These are phyloP conservation scores for Saturnispora dispora DNA, from an alignment of 805 yeast species.

Conservation along the genomic window DNA sequence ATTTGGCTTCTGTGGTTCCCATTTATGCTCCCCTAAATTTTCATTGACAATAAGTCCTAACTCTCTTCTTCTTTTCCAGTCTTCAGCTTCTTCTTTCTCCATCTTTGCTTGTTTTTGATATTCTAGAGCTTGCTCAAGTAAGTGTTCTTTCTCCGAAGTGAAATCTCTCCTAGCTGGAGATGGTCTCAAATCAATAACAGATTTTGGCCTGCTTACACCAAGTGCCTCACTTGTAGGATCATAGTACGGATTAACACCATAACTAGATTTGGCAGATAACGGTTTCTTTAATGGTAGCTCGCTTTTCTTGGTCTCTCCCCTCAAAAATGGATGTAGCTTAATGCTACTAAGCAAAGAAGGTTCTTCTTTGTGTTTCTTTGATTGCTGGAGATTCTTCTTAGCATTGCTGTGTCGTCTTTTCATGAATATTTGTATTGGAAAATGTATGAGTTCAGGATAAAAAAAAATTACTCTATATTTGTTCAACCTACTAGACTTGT, in stretches of 20 bases:
- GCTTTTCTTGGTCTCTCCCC: background rate
- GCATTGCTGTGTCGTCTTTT: background rate
- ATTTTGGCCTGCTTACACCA: background rate
- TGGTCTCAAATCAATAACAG: background rate
- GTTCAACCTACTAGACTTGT: background rate
- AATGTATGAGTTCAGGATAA: background rate
- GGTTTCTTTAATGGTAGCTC: background rate
- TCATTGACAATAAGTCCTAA: constrained; percentile 38
- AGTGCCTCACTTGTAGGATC: constrained; percentile 1
- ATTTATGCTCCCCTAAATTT: constrained; percentile 38
- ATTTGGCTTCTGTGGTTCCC: constrained; percentile 52
- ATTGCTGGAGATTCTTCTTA: background rate
- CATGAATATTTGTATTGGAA: background rate
- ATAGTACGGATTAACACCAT: constrained; percentile 4
- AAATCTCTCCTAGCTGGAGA: background rate
- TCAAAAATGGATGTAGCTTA: constrained; percentile 25
- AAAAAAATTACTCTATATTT: background rate
- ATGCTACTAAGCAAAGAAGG: constrained; percentile 16
- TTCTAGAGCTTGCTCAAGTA: background rate
- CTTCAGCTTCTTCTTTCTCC: constrained; percentile 24
- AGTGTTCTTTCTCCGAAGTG: background rate
- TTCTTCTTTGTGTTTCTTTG: constrained; percentile 4
- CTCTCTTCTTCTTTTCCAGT: constrained; percentile 24
- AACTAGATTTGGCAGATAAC: background rate
- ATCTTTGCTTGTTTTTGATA: background rate